These are phyloP conservation scores for Metarhizium album DNA, from an alignment of 2,329 filamentous ascomycete species.

Conservation along the genomic window DNA sequence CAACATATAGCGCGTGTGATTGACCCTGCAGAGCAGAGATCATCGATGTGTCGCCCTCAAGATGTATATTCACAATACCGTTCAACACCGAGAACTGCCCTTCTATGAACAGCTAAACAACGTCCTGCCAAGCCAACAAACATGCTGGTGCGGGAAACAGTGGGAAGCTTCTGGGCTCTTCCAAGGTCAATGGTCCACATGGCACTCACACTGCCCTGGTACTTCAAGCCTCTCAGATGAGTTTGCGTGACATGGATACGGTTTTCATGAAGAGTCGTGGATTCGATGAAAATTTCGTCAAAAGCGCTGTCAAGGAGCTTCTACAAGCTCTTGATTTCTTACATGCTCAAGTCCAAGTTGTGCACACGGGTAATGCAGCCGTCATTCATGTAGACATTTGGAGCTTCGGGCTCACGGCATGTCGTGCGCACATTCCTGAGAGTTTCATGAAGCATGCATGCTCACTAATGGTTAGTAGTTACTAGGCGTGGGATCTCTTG, in stretches of 20 bases:
- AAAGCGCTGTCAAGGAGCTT: constrained; percentile 18
- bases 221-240: constrained; percentile 18
- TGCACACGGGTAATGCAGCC: constrained; percentile 21
- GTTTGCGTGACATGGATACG: constrained; percentile 20
- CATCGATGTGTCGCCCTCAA: constrained; percentile 22
- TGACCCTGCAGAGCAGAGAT: constrained; percentile 5
- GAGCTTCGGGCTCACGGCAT: constrained; percentile 17
- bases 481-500: constrained; percentile 17
- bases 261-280: constrained; percentile 14
- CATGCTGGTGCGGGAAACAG: background rate
- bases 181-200: constrained; percentile 8
- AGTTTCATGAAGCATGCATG: background rate
- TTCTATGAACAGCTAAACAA: constrained; percentile 11
- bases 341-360: constrained; percentile 19
- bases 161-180: background rate
- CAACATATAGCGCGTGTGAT: background rate
- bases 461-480: background rate
- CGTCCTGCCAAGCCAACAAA: background rate
- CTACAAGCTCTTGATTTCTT: constrained; percentile 25
- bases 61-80: constrained; percentile 16
- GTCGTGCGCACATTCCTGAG: background rate
- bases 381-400: constrained; percentile 17
- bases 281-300: constrained; percentile 19
- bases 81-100: constrained; percentile 13
- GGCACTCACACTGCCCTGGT: constrained; percentile 13